Conservation (phyloP, 768 basidiomycete species). For the Favolaschia claudopus region DNA sequence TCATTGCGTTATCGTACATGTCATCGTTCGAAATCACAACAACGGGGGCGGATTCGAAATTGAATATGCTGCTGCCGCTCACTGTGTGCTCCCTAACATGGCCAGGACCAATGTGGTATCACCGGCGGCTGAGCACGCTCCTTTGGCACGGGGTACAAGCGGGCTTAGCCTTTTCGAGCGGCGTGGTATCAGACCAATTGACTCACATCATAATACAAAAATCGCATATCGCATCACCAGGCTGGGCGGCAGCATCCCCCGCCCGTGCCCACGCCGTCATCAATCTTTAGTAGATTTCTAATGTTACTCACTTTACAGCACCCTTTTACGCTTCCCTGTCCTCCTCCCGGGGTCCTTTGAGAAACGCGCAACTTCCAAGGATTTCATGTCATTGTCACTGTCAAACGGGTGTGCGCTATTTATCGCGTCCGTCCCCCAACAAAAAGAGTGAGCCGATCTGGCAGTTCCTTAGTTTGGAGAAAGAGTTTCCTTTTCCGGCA, state of each 20-base stretch:
- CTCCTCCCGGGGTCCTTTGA: too few species aligned
- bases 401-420: too few species aligned
- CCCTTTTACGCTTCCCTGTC: too few species aligned
- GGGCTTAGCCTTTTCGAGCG: constrained; percentile 11
- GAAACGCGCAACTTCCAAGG: too few species aligned
- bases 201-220: not conserved
- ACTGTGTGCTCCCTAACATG: too few species aligned
- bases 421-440: too few species aligned
- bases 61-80: too few species aligned
- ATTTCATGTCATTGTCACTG: too few species aligned
- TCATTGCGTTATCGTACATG: not conserved
- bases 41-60: not conserved
- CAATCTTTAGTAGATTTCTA: too few species aligned
- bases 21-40: not conserved
- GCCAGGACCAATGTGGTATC: constrained; percentile 13
- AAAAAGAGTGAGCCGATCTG: too few species aligned
- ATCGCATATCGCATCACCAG: not conserved
- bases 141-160: not conserved
- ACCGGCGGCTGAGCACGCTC: not conserved
- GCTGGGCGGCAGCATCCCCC: not conserved
- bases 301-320: too few species aligned
- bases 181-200: constrained; percentile 7
- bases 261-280: not conserved
- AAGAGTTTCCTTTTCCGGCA: constrained; percentile 15
- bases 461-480: too few species aligned